Conservation (phyloP, 768 basidiomycete genomes). For the Pleurotus cornucopiae region DNA sequence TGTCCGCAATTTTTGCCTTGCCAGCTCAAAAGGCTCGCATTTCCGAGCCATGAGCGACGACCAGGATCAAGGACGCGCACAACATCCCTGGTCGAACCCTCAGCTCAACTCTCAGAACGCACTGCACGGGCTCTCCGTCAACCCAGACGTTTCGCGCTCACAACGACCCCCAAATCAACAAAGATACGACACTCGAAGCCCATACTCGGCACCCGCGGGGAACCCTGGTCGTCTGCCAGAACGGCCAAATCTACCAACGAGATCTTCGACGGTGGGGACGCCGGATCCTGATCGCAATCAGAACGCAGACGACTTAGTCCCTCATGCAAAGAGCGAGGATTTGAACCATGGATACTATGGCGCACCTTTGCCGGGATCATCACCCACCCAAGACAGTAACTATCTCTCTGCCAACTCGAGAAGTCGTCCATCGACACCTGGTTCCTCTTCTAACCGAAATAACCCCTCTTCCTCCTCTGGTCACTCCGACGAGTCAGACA, state of each 20-base stretch:
- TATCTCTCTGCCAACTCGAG: slow-evolving; percentile 39
- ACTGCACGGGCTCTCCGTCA: slow-evolving; percentile 19
- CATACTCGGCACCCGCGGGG: slow-evolving; percentile 31
- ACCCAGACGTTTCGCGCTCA: slow-evolving; percentile 20
- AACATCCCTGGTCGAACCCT: slow-evolving; percentile 29
- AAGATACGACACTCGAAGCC: slow-evolving; percentile 15
- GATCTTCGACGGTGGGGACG: slow-evolving; percentile 60
- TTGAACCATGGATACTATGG: slow-evolving; percentile 48
- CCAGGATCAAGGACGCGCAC: slow-evolving; percentile 28
- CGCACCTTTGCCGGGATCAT: slow-evolving; percentile 24
- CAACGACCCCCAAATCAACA: slow-evolving; percentile 14
- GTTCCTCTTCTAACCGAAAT: slow-evolving; percentile 33
- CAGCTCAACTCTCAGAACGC: slow-evolving; percentile 18
- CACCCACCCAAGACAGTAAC: slow-evolving; percentile 37
- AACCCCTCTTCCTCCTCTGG: slow-evolving; percentile 51
- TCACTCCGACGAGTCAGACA: slow-evolving; percentile 44
- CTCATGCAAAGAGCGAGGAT: slow-evolving; percentile 70
- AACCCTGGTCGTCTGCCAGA: slow-evolving; percentile 38
- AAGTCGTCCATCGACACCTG: slow-evolving; percentile 59
- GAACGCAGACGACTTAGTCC: slow-evolving; percentile 23
- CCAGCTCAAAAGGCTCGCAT: slow-evolving; percentile 3
- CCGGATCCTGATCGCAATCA: slow-evolving; percentile 52
- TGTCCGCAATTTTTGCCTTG: slow-evolving; percentile 4
- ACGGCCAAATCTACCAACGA: slow-evolving; percentile 52
- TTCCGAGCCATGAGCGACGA: slow-evolving; percentile 30